These are phyloP conservation scores for Aureobasidium melanogenum DNA, from an alignment of 2,329 filamentous ascomycete species.

Conservation along the genomic window DNA sequence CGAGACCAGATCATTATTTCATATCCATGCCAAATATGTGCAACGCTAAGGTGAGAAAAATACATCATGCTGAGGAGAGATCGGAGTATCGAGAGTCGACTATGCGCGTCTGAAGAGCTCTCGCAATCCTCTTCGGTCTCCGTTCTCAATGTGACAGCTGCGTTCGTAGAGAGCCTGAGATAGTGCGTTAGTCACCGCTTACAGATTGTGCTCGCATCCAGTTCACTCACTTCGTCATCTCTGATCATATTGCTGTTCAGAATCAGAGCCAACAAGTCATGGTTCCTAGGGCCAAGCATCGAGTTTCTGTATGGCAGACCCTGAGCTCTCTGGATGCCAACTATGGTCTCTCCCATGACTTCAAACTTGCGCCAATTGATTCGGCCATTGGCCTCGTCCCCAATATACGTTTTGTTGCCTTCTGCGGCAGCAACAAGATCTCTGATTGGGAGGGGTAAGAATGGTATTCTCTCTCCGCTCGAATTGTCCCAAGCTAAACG, in stretches of 20 bases:
- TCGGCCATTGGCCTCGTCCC: constrained; percentile 39
- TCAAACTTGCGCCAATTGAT: constrained; percentile 99
- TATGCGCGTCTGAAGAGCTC: constrained; percentile 14
- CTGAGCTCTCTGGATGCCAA: constrained; percentile 88
- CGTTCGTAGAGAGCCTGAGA: constrained; percentile 15
- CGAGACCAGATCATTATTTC: constrained; percentile 8
- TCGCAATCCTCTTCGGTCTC: constrained; percentile 11
- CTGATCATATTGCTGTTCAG: constrained; percentile 72
- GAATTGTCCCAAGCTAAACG: constrained; percentile 97
- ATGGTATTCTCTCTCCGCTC: constrained; percentile 80
- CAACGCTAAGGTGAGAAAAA: neutral
- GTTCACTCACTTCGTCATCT: constrained; percentile 71
- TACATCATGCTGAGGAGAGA: neutral
- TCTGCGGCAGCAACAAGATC: constrained; percentile 89
- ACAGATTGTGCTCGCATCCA: neutral
- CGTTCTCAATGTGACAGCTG: constrained; percentile 9
- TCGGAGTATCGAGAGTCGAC: neutral
- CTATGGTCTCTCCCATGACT: constrained; percentile 82
- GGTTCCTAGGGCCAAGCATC: constrained; percentile 44
- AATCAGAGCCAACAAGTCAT: constrained; percentile 64
- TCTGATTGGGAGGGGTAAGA: constrained; percentile 78
- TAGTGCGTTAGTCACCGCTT: neutral
- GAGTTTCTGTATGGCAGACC: constrained; percentile 57
- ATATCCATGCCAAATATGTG: neutral
- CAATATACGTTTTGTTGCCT: constrained; percentile 83